phyloP scores from a whole-genome alignment of 1,284 basidiomycete species.

The Moesziomyces sp. region DNA sequence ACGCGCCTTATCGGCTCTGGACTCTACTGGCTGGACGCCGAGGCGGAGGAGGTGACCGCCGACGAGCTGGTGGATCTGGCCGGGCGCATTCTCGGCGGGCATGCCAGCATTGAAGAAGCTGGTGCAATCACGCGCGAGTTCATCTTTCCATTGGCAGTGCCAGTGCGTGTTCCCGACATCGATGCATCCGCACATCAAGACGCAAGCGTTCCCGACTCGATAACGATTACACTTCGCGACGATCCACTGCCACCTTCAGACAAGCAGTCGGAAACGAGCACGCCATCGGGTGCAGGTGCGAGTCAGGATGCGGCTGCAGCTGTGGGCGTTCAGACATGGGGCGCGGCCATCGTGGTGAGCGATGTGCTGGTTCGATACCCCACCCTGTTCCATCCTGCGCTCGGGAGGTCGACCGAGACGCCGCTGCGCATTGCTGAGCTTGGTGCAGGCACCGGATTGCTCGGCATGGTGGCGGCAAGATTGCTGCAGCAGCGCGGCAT shows the following conservation, averaged over 20 bases:
- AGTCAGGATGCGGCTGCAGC: conserved; percentile 46
- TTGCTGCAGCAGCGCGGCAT: conserved; percentile 13
- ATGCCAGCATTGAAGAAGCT: conserved; percentile 39
- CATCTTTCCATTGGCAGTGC: conserved; percentile 28
- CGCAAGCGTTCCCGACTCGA: background rate
- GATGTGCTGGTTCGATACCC: conserved; percentile 37
- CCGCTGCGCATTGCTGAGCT: conserved; percentile 34
- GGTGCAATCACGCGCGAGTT: conserved; percentile 43
- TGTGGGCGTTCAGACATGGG: conserved; percentile 52
- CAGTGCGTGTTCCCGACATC: conserved; percentile 13
- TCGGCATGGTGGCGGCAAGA: conserved; percentile 44
- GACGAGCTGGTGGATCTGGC: conserved; percentile 44
- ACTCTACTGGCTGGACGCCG: conserved; percentile 36
- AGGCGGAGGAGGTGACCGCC: background rate
- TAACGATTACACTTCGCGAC: conserved; percentile 37
- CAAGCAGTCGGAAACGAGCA: conserved; percentile 17
- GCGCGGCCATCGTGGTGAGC: conserved; percentile 37
- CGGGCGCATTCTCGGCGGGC: conserved; percentile 39
- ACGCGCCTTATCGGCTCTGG: conserved; percentile 46
- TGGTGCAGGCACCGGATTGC: conserved; percentile 46
- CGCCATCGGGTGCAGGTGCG: conserved; percentile 1
- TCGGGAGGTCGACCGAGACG: background rate
- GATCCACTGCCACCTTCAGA: conserved; percentile 42
- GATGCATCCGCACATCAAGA: conserved; percentile 2
- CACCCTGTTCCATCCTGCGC: conserved; percentile 22